These are phyloP conservation scores for Aspergillus steynii DNA, from an alignment of 495 filamentous ascomycete species.

Conservation along the genomic window DNA sequence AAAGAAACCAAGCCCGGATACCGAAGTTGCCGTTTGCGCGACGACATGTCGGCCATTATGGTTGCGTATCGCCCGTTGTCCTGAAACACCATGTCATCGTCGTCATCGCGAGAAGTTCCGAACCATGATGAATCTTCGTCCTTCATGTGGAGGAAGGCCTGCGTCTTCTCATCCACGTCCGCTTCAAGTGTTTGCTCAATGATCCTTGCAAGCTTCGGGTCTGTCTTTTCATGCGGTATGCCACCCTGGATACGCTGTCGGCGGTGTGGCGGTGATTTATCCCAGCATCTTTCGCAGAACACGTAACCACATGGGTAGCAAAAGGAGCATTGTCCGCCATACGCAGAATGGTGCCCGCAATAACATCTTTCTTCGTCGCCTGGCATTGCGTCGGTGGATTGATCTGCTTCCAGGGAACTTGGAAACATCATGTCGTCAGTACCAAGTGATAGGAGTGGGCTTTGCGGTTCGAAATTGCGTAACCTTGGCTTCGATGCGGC, in stretches of 20 bases:
- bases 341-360: background rate
- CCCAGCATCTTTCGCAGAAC: constrained; percentile 1
- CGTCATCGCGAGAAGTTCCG: constrained; percentile 36
- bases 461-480: too few relatives aligned
- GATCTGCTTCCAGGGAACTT: background rate
- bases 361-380: background rate
- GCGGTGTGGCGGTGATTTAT: background rate
- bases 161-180: constrained; percentile 8
- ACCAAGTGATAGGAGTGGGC: too few relatives aligned
- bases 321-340: background rate
- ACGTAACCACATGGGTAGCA: constrained; percentile 3
- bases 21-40: background rate
- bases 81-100: constrained; percentile 31
- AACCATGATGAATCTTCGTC: constrained; percentile 54
- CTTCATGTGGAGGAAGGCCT: constrained; percentile 15
- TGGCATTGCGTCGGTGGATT: background rate
- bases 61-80: constrained; percentile 39
- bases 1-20: constrained; percentile 4
- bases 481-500: too few relatives aligned
- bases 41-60: constrained; percentile 33
- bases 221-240: constrained; percentile 22
- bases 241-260: background rate
- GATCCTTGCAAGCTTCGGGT: constrained; percentile 3
- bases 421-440: too few relatives aligned
- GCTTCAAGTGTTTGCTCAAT: constrained; percentile 12